Base-by-base conservation (phyloP, 768 basidiomycete genomes). In the Kwoniella mangroviensis region DNA sequence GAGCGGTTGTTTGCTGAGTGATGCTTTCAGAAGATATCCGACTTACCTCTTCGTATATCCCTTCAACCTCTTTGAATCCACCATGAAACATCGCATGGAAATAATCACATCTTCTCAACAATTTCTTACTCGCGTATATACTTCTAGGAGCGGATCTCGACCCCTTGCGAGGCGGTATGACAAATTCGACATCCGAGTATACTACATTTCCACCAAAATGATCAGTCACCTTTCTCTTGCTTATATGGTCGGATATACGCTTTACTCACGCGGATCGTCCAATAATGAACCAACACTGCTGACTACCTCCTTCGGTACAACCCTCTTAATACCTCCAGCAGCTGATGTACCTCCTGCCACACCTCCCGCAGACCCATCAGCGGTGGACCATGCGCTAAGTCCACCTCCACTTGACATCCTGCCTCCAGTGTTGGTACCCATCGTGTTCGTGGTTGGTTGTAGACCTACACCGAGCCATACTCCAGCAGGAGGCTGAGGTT, bases 111-210 rank as follows among this genome's bases (percentile, higher is more conserved):
- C 93, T 84, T 72, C 86, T 84, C 7, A 94, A 85, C 53, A 94
- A 76, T 75, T 86, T 88, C 73, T 87, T 88, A 54, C 88, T 88
- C 1, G 92, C 92, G 79, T 88, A 91, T 72, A 94, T 91, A 17
- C 78, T 77, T 17, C 85, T 82, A 0, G 71, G 69, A 0, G 43
- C 15, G 15, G 62, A 45, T 9, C 67, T n/a, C 24, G 42, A 58
- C 3, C 54, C 70, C 11, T 85, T 78, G 41, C 84, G 84, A 53
- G 84, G 83, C 0, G 91, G 90, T 40, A 94, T 84, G 21, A 93
- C 84, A 73, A 94, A 94, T 79, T 90, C 89, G 19, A 94, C 88
- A 75, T 94, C 92, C 6, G 92, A 92, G 75, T 93, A 94, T 13
- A 87, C 79, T n/a, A n/a, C n/a, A n/a, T n/a, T n/a, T n/a, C n/a